Conservation (phyloP, 306 rosid genomes). For the Pterocarpus macrocarpus region DNA sequence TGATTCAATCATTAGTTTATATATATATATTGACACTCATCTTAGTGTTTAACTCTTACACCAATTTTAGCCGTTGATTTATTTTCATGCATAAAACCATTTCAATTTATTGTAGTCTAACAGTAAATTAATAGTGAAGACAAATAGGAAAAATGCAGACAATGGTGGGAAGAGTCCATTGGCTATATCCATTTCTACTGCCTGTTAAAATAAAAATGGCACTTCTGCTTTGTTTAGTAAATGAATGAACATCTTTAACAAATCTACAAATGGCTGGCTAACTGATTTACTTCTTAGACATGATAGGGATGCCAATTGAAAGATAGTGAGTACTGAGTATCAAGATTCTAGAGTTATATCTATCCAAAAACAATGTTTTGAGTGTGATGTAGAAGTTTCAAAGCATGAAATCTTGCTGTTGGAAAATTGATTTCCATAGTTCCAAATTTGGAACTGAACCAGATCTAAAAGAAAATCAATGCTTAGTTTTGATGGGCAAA, state of each 20-base stretch:
- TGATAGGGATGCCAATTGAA: constrained; percentile 8
- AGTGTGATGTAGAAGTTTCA: too few species aligned
- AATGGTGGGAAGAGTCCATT: constrained; percentile 19
- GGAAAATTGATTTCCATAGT: neutral
- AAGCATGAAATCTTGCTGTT: constrained; percentile 9
- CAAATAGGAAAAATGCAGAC: neutral
- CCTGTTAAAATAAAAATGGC: constrained; percentile 17
- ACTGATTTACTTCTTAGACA: constrained; percentile 31
- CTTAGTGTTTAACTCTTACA: constrained; percentile 8
- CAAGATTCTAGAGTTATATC: neutral
- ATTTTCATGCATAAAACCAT: constrained; percentile 12
- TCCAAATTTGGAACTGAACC: constrained; percentile 24
- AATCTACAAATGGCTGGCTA: constrained; percentile 16
- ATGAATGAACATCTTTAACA: constrained; percentile 22
- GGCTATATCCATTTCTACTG: neutral
- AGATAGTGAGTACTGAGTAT: neutral
- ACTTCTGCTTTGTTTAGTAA: constrained; percentile 19
- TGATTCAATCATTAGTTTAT: neutral
- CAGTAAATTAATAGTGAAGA: constrained; percentile 4
- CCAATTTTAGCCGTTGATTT: constrained; percentile 20
- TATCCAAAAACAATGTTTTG: neutral
- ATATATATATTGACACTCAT: neutral
- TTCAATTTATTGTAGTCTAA: constrained; percentile 14
- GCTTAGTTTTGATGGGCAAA: constrained; percentile 26
- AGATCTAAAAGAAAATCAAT: neutral